Evolutionary conservation across 2,329 filamentous ascomycete genomes (phyloP).

Genomic region (Sclerotinia minor): DNA sequence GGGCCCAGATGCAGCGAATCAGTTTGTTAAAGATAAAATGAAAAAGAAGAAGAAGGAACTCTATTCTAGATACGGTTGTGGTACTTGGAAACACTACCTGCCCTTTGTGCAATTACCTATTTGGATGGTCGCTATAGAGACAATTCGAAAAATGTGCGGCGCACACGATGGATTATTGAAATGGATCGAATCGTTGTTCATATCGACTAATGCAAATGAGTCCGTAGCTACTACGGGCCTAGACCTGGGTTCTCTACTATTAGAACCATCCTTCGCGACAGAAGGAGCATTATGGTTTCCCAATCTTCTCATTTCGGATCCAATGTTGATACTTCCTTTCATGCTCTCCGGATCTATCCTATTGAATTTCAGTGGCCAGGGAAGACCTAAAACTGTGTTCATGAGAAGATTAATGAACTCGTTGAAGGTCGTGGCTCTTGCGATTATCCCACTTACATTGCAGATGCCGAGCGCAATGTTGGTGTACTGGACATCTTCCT

Average conservation of each 20-base stretch:
- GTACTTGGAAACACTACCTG: conserved; percentile 41
- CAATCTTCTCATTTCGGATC: conserved; percentile 55
- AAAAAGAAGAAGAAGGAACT: conserved; percentile 39
- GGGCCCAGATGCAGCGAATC: conserved; percentile 31
- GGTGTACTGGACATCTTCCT: conserved; percentile 53
- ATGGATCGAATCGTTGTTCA: conserved; percentile 37
- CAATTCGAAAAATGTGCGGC: conserved; percentile 50
- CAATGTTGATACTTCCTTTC: conserved; percentile 51
- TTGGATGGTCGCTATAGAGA: conserved; percentile 50
- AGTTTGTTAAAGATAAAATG: conserved; percentile 31
- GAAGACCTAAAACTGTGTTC: conserved; percentile 29
- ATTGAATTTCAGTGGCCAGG: conserved; percentile 45
- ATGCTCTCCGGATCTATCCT: conserved; percentile 51
- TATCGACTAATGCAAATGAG: conserved; percentile 5
- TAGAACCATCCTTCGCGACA: conserved; percentile 45
- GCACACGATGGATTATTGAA: conserved; percentile 45
- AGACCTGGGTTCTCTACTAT: conserved; percentile 11
- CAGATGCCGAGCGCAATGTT: conserved; percentile 49
- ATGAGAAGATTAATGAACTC: conserved; percentile 36
- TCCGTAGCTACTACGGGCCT: not conserved
- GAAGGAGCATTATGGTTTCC: conserved; percentile 64
- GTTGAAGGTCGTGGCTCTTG: conserved; percentile 45
- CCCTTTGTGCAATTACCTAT: conserved; percentile 47
- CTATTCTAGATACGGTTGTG: conserved; percentile 42
- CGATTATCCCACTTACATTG: conserved; percentile 44